Percentiles rank a stretch among this genome's conserved stretches.
Evolutionary conservation across 306 rosid genomes (phyloP).

Genomic region (Erythrophleum fordii): DNA sequence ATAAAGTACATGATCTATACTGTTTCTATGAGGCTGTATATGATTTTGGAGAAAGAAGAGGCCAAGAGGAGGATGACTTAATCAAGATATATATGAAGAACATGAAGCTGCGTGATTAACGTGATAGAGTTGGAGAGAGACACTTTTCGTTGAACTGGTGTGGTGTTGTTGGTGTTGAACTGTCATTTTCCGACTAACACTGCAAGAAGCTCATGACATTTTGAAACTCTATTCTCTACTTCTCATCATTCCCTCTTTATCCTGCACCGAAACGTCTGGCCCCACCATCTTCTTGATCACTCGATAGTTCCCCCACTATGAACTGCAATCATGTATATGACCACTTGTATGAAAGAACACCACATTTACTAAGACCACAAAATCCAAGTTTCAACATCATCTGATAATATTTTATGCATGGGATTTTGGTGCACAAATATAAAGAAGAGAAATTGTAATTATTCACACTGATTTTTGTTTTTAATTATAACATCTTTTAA

Average conservation of each 20-base stretch:
- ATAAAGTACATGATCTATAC: background rate
- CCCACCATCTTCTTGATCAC: slow-evolving; percentile 43
- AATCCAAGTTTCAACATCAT: background rate
- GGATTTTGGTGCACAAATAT: background rate
- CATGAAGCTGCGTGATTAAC: slow-evolving; percentile 58
- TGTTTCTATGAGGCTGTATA: background rate
- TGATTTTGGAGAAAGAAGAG: background rate
- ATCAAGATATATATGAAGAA: slow-evolving; percentile 21
- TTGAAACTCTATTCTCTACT: slow-evolving; percentile 35
- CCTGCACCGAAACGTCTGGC: slow-evolving; percentile 34
- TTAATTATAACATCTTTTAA: no score
- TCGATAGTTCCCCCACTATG: slow-evolving; percentile 36
- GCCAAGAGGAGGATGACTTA: slow-evolving; percentile 2
- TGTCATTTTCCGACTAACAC: slow-evolving; percentile 51
- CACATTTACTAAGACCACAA: background rate
- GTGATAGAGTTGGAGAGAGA: slow-evolving; percentile 47
- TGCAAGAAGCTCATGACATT: slow-evolving; percentile 77
- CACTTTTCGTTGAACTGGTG: slow-evolving; percentile 1
- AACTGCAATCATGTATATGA: slow-evolving; percentile 36
- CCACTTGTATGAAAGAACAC: background rate
- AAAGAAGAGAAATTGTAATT: background rate
- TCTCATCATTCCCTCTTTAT: slow-evolving; percentile 42
- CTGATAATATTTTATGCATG: background rate
- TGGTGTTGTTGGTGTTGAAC: slow-evolving; percentile 31
- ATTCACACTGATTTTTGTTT: background rate